Percentiles rank a stretch among this genome's conserved stretches.
phyloP scores from a whole-genome alignment of 345 rosid genomes.

The Triadica sebifera region DNA sequence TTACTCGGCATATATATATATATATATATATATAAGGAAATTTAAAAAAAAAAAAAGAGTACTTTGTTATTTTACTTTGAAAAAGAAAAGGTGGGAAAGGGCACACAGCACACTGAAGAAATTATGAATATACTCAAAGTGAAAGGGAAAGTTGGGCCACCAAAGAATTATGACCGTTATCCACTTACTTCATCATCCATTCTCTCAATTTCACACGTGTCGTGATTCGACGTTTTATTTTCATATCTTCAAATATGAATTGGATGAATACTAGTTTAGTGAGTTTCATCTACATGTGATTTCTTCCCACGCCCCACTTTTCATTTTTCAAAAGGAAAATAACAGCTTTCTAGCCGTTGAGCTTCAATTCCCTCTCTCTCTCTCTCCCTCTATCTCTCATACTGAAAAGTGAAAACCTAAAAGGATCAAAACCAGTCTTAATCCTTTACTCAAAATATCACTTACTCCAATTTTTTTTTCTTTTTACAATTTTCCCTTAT shows the following conservation, averaged over 20 bases:
- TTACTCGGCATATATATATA: too few relatives aligned
- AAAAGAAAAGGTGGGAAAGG: constrained; percentile 9
- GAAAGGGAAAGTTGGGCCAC: neutral
- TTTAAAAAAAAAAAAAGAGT: too few relatives aligned
- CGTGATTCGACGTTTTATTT: neutral
- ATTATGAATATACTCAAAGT: neutral
- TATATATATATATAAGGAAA: too few relatives aligned
- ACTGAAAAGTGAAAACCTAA: neutral
- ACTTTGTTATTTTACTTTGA: neutral
- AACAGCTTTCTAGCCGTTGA: constrained; percentile 73
- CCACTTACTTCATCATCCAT: too few relatives aligned
- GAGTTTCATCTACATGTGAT: neutral
- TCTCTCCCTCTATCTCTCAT: too few relatives aligned
- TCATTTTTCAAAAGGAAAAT: constrained; percentile 22
- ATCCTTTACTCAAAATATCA: neutral
- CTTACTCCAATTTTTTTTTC: too few relatives aligned
- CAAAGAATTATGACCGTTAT: constrained; percentile 26
- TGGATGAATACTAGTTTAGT: neutral
- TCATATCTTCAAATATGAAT: neutral
- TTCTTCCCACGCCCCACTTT: constrained; percentile 7
- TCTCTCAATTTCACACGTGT: neutral
- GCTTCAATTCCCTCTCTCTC: constrained; percentile 16
- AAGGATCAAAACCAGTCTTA: constrained; percentile 6
- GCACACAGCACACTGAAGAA: neutral
- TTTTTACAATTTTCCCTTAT: neutral